These are phyloP conservation scores for Deakozyma indianensis DNA, from an alignment of 805 yeast genomes.

Conservation along the genomic window DNA sequence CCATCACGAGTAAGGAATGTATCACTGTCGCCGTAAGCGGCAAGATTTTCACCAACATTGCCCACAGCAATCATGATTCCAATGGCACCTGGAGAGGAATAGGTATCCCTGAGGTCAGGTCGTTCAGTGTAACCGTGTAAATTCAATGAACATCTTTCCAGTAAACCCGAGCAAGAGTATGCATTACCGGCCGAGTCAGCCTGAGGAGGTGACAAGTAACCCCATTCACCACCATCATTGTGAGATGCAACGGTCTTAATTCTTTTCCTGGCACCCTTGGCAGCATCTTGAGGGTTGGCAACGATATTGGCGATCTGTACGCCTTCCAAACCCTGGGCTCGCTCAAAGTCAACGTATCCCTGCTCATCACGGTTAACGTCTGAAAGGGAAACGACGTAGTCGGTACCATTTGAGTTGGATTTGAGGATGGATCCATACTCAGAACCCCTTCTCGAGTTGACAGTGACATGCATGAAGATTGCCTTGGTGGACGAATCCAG, in stretches of 20 bases:
- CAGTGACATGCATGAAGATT: slow-evolving; percentile 72
- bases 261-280: slow-evolving; percentile 33
- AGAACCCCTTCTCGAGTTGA: slow-evolving; percentile 30
- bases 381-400: slow-evolving; percentile 53
- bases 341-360: slow-evolving; percentile 86
- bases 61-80: slow-evolving; percentile 92
- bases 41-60: slow-evolving; percentile 59
- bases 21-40: slow-evolving; percentile 35
- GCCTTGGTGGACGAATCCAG: slow-evolving; percentile 60
- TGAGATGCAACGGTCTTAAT: slow-evolving; percentile 65
- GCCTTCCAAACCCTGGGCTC: slow-evolving; percentile 73
- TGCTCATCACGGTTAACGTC: slow-evolving; percentile 56
- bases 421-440: slow-evolving; percentile 75
- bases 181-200: slow-evolving; percentile 45
- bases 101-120: slow-evolving; percentile 68
- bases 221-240: slow-evolving; percentile 89
- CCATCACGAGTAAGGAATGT: slow-evolving; percentile 83
- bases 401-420: slow-evolving; percentile 84
- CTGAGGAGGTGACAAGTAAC: slow-evolving; percentile 51
- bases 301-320: slow-evolving; percentile 64
- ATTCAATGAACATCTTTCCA: slow-evolving; percentile 61
- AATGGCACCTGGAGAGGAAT: slow-evolving; percentile 74
- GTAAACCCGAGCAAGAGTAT: slow-evolving; percentile 33
- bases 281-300: slow-evolving; percentile 33
- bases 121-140: slow-evolving; percentile 87